These are phyloP conservation scores for Letharia columbiana DNA, from an alignment of 495 filamentous ascomycete species.

Conservation along the genomic window DNA sequence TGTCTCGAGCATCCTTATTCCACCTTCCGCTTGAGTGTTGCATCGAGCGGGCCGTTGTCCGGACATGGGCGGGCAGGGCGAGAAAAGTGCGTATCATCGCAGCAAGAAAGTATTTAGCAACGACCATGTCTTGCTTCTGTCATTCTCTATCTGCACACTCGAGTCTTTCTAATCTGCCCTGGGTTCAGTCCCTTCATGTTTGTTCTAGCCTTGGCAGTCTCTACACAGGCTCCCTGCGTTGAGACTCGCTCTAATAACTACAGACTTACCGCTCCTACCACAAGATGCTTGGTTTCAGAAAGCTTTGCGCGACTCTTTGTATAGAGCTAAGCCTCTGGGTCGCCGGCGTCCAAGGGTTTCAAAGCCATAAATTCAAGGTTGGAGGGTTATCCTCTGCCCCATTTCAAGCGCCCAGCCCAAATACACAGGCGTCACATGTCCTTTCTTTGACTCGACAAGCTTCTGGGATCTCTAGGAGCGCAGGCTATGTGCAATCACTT, in stretches of 20 bases:
- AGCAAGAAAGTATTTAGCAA: background rate
- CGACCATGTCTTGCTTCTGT: background rate
- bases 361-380: conserved; percentile 4
- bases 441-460: conserved; percentile 11
- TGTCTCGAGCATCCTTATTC: background rate
- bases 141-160: background rate
- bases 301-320: background rate
- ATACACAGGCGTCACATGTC: conserved; percentile 13
- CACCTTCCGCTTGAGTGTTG: background rate
- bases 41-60: background rate
- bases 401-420: conserved; percentile 8
- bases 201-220: background rate
- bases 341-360: background rate
- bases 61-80: background rate
- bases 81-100: background rate
- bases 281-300: background rate
- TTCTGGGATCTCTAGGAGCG: conserved; percentile 7
- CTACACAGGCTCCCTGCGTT: background rate
- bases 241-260: background rate
- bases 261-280: background rate
- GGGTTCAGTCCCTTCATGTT: background rate
- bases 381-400: background rate
- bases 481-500: conserved; percentile 18
- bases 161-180: background rate
- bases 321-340: background rate